Percentiles rank a stretch among this genome's conserved stretches.
These are phyloP conservation scores for Colletotrichum endophyticum DNA, from an alignment of 2,329 filamentous ascomycete species.

Conservation along the genomic window DNA sequence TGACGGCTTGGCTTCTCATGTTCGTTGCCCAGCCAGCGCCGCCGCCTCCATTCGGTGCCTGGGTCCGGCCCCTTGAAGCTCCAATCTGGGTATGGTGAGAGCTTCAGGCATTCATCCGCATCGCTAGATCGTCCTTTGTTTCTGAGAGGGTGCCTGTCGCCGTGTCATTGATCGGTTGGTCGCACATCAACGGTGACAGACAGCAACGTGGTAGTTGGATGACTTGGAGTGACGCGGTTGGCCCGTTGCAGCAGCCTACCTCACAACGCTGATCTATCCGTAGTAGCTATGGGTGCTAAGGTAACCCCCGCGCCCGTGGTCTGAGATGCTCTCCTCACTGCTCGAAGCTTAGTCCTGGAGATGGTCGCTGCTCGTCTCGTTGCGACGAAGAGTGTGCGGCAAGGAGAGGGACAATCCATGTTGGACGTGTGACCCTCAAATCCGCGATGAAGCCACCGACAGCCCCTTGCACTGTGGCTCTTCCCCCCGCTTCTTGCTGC, in stretches of 20 bases:
- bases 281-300: not conserved
- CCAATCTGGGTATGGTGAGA: not conserved
- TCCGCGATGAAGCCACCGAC: not conserved
- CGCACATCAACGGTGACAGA: not conserved
- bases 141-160: not conserved
- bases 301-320: not conserved
- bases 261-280: not conserved
- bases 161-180: not conserved
- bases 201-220: not conserved
- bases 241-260: not conserved
- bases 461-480: not conserved
- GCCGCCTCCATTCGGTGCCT: not conserved
- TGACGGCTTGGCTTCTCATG: not conserved
- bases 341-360: not conserved
- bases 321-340: not conserved
- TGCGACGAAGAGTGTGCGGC: not conserved
- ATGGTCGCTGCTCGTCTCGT: not conserved
- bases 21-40: not conserved
- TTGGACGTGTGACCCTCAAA: not conserved
- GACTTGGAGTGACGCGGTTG: constrained; percentile 21
- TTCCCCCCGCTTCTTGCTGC: not conserved
- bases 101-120: not conserved
- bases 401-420: not conserved
- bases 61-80: not conserved
- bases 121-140: not conserved